Evolutionary conservation across 148 eudicot species (phyloP).

Genomic region (Bassia scoparia): DNA sequence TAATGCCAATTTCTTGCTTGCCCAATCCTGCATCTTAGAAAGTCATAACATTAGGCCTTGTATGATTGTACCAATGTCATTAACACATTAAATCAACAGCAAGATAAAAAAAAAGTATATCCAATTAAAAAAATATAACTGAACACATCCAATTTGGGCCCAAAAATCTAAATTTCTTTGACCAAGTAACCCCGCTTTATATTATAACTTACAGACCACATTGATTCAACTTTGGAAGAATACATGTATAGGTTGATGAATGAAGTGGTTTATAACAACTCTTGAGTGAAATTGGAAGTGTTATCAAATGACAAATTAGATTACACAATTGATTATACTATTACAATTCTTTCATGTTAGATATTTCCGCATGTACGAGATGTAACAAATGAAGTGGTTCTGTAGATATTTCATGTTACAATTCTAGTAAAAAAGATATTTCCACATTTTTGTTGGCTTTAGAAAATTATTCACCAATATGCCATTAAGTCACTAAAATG

Average conservation of each 20-base stretch:
- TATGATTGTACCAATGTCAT: background rate
- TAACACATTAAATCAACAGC: no score
- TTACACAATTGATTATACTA: no score
- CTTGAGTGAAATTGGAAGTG: background rate
- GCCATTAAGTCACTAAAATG: no score
- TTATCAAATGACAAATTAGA: background rate
- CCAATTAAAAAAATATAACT: background rate
- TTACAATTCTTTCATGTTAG: no score
- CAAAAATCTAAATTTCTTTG: no score
- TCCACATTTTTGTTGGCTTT: no score
- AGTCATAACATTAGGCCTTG: background rate
- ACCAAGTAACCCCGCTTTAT: background rate
- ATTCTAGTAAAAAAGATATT: no score
- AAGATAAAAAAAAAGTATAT: background rate
- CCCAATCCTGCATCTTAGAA: slow-evolving; percentile 35
- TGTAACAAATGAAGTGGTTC: no score
- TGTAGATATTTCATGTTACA: no score
- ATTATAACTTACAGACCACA: background rate
- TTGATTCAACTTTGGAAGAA: background rate
- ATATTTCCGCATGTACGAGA: no score
- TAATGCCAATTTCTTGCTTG: slow-evolving; percentile 43
- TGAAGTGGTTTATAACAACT: background rate
- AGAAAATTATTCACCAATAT: no score
- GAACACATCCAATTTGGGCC: no score
- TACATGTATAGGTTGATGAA: background rate